Evolutionary conservation across 257 asterid genomes (phyloP).

Genomic region (Jaltomata sinuosa): DNA sequence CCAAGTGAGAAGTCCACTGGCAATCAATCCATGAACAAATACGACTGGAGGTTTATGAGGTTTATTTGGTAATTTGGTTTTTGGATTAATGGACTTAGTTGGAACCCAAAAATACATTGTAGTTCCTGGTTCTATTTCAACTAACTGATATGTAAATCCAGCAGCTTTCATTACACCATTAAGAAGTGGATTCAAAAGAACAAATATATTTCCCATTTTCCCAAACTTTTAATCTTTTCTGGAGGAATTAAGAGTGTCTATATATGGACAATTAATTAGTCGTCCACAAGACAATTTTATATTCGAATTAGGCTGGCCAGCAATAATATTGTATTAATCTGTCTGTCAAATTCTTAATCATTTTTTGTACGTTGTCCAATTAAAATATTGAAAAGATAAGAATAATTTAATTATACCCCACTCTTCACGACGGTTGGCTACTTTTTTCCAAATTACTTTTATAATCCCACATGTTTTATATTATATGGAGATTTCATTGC

Average conservation of each 20-base stretch:
- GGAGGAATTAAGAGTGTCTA: no score
- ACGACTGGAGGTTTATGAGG: neutral
- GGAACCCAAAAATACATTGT: constrained; percentile 17
- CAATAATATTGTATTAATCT: neutral
- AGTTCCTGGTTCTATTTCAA: constrained; percentile 19
- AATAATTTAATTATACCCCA: no score
- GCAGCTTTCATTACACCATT: neutral
- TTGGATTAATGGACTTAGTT: neutral
- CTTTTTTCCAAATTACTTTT: no score
- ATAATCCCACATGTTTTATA: no score
- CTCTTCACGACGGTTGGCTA: no score
- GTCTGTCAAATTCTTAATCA: no score
- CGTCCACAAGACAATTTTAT: no score
- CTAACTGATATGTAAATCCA: neutral
- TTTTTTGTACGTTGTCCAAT: no score
- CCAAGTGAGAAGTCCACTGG: constrained; percentile 5
- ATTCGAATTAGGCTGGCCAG: neutral
- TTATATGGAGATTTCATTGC: no score
- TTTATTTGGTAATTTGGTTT: neutral
- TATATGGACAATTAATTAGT: neutral
- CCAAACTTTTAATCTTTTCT: neutral
- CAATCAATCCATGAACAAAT: constrained; percentile 7
- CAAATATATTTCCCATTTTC: neutral
- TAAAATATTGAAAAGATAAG: no score
- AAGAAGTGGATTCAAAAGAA: neutral